Percentiles rank a stretch among this genome's conserved stretches.
phyloP scores from a whole-genome alignment of 2,329 filamentous ascomycete species.

The Colletotrichum simmondsii region DNA sequence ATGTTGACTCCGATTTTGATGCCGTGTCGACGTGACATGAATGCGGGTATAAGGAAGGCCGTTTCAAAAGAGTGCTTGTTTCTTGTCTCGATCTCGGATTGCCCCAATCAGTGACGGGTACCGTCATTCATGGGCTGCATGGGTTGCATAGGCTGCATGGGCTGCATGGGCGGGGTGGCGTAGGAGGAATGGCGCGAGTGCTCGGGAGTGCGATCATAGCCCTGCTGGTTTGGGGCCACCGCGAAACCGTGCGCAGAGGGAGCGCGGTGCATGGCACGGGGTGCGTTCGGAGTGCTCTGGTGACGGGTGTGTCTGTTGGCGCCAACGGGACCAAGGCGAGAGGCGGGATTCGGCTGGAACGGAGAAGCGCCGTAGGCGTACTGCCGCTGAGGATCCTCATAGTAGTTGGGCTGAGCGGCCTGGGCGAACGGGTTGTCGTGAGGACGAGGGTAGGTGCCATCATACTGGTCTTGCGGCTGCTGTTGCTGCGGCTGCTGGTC shows the following conservation, averaged over 20 bases:
- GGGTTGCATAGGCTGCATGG: constrained; percentile 26
- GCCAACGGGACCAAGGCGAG: constrained; percentile 17
- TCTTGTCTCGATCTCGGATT: constrained; percentile 17
- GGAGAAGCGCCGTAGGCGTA: constrained; percentile 30
- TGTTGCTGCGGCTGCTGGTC: constrained; percentile 27
- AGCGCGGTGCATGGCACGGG: constrained; percentile 31
- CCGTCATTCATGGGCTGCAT: constrained; percentile 23
- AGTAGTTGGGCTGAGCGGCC: constrained; percentile 35
- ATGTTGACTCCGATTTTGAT: constrained; percentile 30
- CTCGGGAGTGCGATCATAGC: constrained; percentile 31
- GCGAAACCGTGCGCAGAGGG: constrained; percentile 34
- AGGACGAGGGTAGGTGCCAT: constrained; percentile 33
- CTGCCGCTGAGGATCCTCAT: constrained; percentile 37
- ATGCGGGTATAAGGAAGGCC: constrained; percentile 25
- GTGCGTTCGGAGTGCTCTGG: constrained; percentile 42
- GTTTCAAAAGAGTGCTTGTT: constrained; percentile 30
- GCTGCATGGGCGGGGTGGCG: constrained; percentile 20
- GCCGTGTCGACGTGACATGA: constrained; percentile 28
- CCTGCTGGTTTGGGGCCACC: constrained; percentile 25
- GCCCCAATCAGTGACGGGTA: constrained; percentile 25
- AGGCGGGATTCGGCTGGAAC: constrained; percentile 19
- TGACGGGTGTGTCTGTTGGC: constrained; percentile 42
- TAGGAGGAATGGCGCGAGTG: constrained; percentile 22
- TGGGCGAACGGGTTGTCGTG: constrained; percentile 31
- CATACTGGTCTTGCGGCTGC: constrained; percentile 33